Evolutionary conservation across 2,329 filamentous ascomycete genomes (phyloP), one percentile per base, ranked within the genome.

Genomic region (Aspergillus novofumigatus): DNA sequence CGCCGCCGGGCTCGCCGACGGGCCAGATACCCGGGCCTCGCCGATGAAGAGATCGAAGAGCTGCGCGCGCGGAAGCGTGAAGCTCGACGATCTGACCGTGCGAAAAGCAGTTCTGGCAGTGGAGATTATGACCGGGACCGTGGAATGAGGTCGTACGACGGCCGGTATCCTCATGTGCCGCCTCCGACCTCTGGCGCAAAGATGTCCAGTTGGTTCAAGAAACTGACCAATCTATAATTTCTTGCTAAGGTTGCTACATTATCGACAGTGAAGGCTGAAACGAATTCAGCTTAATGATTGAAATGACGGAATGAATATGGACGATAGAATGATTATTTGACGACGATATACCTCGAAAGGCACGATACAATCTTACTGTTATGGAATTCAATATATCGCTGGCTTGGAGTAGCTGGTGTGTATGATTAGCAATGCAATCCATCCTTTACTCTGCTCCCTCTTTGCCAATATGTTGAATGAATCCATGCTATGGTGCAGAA

Each of bases 121-220:
- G 73, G 69, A 23, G 74, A 75, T 50, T 71, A 74, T 38, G 73
- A 77, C 53, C 71, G 73, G 54, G 71, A 70, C 26, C 68, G 71
- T 20, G 66, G 69, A 8, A 67, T 67, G 61, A 65, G 65, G 45
- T 17, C 44, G 11, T 71, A 72, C 25, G 66, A 71, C 47, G 67
- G 51, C 59, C 69, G 60, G 3, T 67, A 68, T 56, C 62, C 57
- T 14, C 60, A 59, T 26, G 21, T 47, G 25, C 62, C 65, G 48
- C 64, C 64, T 20, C 62, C 67, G 23, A 63, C 57, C 49, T 65
- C 65, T 11, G 67, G 67, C 35, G 58, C 67, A 6, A 78, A 75
- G 62, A 69, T 72, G 57, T 68, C 72, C 11, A 75, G 70, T 58
- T 78, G 77, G 77, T 72, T 78, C 51, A 75, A 74, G 62, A 78